Conservation (phyloP, 768 basidiomycete genomes). For the Clathrus columnatus region DNA sequence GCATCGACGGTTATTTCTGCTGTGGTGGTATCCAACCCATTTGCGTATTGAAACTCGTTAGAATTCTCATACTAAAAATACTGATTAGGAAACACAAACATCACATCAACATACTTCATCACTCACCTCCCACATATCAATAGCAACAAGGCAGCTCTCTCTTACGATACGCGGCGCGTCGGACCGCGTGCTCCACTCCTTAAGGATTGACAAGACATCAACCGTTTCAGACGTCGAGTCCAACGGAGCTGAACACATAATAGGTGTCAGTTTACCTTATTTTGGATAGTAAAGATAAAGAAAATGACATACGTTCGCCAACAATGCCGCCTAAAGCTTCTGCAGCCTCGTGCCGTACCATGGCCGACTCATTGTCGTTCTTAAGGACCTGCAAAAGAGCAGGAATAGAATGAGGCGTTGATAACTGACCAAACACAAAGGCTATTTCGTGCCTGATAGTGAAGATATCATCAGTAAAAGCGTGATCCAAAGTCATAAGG, state of each 20-base stretch:
- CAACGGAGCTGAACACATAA: slow-evolving; percentile 7
- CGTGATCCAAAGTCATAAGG: slow-evolving; percentile 8
- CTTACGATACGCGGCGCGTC: slow-evolving; percentile 85
- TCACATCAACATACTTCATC: background rate
- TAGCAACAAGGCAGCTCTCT: slow-evolving; percentile 92
- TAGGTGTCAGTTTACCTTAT: slow-evolving; percentile 19
- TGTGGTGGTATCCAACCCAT: slow-evolving; percentile 28
- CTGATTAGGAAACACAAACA: background rate
- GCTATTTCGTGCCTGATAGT: slow-evolving; percentile 85
- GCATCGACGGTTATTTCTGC: background rate
- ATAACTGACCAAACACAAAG: slow-evolving; percentile 94
- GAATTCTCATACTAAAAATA: slow-evolving; percentile 68
- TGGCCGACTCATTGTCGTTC: slow-evolving; percentile 69
- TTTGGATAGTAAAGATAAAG: slow-evolving; percentile 10
- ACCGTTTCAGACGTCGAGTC: slow-evolving; percentile 37
- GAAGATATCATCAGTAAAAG: background rate
- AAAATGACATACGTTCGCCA: slow-evolving; percentile 3
- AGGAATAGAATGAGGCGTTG: slow-evolving; percentile 82
- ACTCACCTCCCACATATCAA: slow-evolving; percentile 94
- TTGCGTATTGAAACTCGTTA: slow-evolving; percentile 70
- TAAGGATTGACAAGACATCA: slow-evolving; percentile 78
- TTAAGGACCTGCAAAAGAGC: slow-evolving; percentile 72
- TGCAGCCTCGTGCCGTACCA: slow-evolving; percentile 98
- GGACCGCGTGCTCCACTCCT: slow-evolving; percentile 70
- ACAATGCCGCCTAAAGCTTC: slow-evolving; percentile 98